These are phyloP conservation scores for Fusarium sp. DNA, from an alignment of 2,329 filamentous ascomycete genomes.

Conservation along the genomic window DNA sequence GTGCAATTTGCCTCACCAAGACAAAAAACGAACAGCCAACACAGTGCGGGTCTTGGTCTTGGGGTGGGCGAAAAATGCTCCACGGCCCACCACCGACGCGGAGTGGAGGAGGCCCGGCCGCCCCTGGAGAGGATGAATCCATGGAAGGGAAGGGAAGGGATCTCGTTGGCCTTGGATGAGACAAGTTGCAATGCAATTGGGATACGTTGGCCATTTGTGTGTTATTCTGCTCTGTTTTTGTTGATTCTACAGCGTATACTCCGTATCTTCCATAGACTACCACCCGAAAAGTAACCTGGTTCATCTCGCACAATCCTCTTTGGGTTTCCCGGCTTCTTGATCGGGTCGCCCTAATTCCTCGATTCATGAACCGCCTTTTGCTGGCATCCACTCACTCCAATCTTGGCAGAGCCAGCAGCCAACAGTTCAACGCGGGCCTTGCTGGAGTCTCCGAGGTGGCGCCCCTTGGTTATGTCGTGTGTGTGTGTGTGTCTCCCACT, in stretches of 20 bases:
- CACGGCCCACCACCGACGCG: constrained; percentile 24
- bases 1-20: constrained; percentile 37
- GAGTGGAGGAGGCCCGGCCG: constrained; percentile 32
- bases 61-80: constrained; percentile 8
- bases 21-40: constrained; percentile 12
- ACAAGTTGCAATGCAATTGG: constrained; percentile 4
- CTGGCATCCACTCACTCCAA: constrained; percentile 36
- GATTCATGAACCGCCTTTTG: constrained; percentile 34
- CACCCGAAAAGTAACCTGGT: constrained; percentile 10
- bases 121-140: constrained; percentile 28
- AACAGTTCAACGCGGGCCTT: constrained; percentile 10
- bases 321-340: constrained; percentile 37
- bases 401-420: constrained; percentile 28
- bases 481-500: neutral
- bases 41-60: constrained; percentile 34
- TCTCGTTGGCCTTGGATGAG: constrained; percentile 10
- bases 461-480: constrained; percentile 30
- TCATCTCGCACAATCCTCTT: constrained; percentile 18
- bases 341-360: constrained; percentile 30
- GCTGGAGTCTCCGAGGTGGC: constrained; percentile 41
- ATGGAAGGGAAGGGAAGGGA: constrained; percentile 11
- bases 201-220: neutral
- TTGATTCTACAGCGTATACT: neutral
- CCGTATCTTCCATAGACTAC: neutral
- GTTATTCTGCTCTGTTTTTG: neutral